Conservation (phyloP, 345 rosid species). For the Melastoma malabathricum region DNA sequence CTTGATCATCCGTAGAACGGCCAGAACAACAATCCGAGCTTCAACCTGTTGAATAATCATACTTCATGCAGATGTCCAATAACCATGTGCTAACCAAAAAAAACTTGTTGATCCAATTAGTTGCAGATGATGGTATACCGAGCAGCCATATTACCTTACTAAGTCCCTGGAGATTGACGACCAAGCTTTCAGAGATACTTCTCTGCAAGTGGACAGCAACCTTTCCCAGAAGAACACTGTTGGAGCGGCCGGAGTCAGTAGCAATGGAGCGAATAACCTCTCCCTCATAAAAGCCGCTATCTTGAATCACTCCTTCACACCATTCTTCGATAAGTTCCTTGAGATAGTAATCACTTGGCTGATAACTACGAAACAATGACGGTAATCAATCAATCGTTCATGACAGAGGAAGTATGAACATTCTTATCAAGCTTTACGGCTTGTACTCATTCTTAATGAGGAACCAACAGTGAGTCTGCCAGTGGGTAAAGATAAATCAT, state of each 20-base stretch:
- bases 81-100: not conserved
- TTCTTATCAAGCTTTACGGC: not conserved
- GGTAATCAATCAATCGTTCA: not conserved
- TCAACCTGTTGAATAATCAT: constrained; percentile 43
- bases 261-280: constrained; percentile 20
- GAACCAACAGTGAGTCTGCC: not conserved
- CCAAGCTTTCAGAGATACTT: constrained; percentile 35
- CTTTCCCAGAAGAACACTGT: constrained; percentile 62
- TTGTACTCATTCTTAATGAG: not conserved
- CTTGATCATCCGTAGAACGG: constrained; percentile 80
- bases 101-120: too few species aligned
- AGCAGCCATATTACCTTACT: constrained; percentile 35
- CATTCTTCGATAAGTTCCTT: constrained; percentile 83
- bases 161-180: constrained; percentile 70
- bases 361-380: constrained; percentile 37
- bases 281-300: constrained; percentile 21
- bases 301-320: constrained; percentile 88
- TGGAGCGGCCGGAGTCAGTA: constrained; percentile 31
- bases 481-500: too few species aligned
- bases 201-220: constrained; percentile 59
- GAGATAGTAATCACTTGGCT: constrained; percentile 68
- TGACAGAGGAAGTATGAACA: not conserved
- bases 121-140: too few species aligned
- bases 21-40: constrained; percentile 82
- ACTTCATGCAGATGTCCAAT: constrained; percentile 1